Evolutionary conservation across 352 stramenopile genomes (phyloP).

Genomic region (Phytophthora pluvialis): DNA sequence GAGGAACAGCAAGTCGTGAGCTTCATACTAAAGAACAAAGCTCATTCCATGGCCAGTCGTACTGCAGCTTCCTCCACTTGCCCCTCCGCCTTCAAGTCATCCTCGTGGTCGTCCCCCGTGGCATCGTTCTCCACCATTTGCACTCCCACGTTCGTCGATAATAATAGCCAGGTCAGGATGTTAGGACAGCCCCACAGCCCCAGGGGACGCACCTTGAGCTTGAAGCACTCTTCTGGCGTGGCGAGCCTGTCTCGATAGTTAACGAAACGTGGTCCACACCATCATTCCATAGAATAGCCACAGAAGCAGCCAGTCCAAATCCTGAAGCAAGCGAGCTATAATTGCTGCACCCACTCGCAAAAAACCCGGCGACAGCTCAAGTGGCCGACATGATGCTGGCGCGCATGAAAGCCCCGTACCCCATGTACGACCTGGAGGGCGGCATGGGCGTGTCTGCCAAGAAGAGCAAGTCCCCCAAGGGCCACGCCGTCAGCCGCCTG

Average conservation of each 20-base stretch:
- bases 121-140: constrained; percentile 4
- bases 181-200: not conserved
- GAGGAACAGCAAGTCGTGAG: not conserved
- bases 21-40: too few species aligned
- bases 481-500: constrained; percentile 23
- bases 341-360: constrained; percentile 24
- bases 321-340: constrained; percentile 20
- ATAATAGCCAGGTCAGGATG: constrained; percentile 23
- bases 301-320: constrained; percentile 13
- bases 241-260: not conserved
- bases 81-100: constrained; percentile 14
- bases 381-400: constrained; percentile 24
- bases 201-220: not conserved
- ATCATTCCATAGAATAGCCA: constrained; percentile 1
- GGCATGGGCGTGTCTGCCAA: constrained; percentile 26
- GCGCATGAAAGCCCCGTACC: constrained; percentile 37
- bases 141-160: constrained; percentile 1
- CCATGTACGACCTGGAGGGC: constrained; percentile 43
- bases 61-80: not conserved
- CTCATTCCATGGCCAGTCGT: not conserved
- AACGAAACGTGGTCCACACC: constrained; percentile 18
- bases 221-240: not conserved
- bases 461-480: constrained; percentile 33
- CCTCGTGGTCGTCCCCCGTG: constrained; percentile 11
- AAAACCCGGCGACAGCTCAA: constrained; percentile 21